Evolutionary conservation across 176 grass and related monocot species (phyloP).

Genomic region (Raddia guianensis): DNA sequence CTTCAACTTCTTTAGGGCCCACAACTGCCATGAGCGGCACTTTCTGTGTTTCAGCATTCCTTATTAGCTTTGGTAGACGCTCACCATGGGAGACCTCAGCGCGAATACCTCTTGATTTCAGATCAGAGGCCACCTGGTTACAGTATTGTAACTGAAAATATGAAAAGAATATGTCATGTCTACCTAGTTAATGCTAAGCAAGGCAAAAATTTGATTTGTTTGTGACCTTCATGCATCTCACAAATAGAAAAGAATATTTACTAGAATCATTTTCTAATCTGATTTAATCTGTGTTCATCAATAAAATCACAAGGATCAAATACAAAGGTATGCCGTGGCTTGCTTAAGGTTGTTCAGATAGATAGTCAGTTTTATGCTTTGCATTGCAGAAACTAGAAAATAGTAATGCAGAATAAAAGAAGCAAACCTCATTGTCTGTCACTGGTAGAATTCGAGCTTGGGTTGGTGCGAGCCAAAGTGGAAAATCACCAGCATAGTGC

Average conservation of each 20-base stretch:
- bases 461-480: slow-evolving; percentile 90
- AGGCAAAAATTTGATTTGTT: background rate
- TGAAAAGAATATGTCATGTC: slow-evolving; percentile 24
- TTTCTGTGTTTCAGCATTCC: slow-evolving; percentile 82
- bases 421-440: slow-evolving; percentile 78
- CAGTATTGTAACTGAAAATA: slow-evolving; percentile 81
- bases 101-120: slow-evolving; percentile 69
- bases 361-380: background rate
- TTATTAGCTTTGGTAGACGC: slow-evolving; percentile 87
- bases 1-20: slow-evolving; percentile 86
- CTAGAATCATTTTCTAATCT: background rate
- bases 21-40: slow-evolving; percentile 90
- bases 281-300: background rate
- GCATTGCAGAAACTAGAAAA: slow-evolving; percentile 6
- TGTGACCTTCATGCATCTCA: background rate
- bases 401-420: slow-evolving; percentile 23
- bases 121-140: slow-evolving; percentile 59
- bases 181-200: background rate
- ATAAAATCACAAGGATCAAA: background rate
- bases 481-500: slow-evolving; percentile 97
- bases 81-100: slow-evolving; percentile 84
- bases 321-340: background rate
- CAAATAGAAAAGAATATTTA: background rate
- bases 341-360: background rate
- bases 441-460: slow-evolving; percentile 90